Conservation (phyloP, 2,329 filamentous ascomycete genomes). For the Geosmithia putterillii region DNA sequence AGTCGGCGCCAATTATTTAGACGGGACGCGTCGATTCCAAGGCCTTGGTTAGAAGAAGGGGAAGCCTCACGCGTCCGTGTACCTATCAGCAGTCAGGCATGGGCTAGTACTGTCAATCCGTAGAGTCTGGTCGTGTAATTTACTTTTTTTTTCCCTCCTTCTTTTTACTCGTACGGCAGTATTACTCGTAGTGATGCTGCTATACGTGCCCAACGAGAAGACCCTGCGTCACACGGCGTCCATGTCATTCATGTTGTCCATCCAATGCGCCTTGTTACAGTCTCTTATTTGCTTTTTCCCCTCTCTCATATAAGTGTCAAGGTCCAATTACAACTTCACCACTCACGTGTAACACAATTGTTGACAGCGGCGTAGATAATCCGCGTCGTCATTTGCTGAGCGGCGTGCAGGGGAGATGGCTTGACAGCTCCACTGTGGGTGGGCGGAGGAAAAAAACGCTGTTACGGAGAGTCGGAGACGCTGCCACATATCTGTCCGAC, state of each 20-base stretch:
- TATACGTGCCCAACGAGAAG: too few relatives aligned
- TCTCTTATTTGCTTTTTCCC: background rate
- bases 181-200: too few relatives aligned
- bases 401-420: background rate
- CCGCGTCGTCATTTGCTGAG: background rate
- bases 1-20: slow-evolving; percentile 1
- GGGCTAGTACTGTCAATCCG: slow-evolving; percentile 7
- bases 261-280: too few relatives aligned
- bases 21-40: slow-evolving; percentile 1
- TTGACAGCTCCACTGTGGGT: too few relatives aligned
- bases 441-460: too few relatives aligned
- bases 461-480: too few relatives aligned
- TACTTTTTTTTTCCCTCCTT: slow-evolving; percentile 3
- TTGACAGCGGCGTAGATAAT: background rate
- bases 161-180: background rate
- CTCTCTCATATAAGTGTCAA: background rate
- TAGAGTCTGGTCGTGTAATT: slow-evolving; percentile 7
- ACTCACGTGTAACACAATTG: background rate
- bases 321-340: background rate
- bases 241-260: too few relatives aligned
- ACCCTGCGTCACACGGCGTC: too few relatives aligned
- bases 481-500: too few relatives aligned
- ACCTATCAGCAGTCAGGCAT: slow-evolving; percentile 8
- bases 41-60: background rate
- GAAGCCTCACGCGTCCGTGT: slow-evolving; percentile 7